A percentile compares a stretch with the other conserved stretches of the same genome.
phyloP scores from a whole-genome alignment of 306 rosid species.

The Quercus agrifolia region DNA sequence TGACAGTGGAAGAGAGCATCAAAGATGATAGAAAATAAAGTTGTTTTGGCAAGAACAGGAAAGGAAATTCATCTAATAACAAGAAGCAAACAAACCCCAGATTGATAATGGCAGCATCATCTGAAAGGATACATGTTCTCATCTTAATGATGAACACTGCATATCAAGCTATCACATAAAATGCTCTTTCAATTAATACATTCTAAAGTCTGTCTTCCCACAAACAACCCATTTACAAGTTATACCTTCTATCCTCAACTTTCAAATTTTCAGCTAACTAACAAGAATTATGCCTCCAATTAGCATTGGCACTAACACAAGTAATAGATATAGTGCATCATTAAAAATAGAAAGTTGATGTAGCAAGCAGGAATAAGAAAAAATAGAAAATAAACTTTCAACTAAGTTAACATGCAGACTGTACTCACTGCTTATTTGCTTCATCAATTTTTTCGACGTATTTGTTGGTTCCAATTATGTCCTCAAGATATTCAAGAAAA shows the following conservation, averaged over 20 bases:
- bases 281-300: too few species aligned
- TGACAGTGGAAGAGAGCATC: neutral
- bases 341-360: neutral
- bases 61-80: neutral
- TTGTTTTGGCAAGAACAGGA: neutral
- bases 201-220: too few species aligned
- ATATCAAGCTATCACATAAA: neutral
- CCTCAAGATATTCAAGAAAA: conserved; percentile 95
- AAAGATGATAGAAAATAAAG: neutral
- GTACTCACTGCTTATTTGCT: conserved; percentile 71
- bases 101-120: neutral
- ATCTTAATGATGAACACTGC: neutral
- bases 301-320: neutral
- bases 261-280: neutral
- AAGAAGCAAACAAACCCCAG: conserved; percentile 4
- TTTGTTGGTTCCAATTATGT: conserved; percentile 89
- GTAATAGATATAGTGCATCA: neutral
- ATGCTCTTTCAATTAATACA: too few species aligned
- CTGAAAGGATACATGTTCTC: neutral
- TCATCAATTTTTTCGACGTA: conserved; percentile 84
- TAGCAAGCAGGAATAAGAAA: neutral
- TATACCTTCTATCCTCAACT: neutral
- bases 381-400: neutral
- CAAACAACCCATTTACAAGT: neutral
- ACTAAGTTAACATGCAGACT: conserved; percentile 17